These are phyloP conservation scores for Nannochloropsis salina DNA, from an alignment of 108 stramenopile genomes.

Conservation along the genomic window DNA sequence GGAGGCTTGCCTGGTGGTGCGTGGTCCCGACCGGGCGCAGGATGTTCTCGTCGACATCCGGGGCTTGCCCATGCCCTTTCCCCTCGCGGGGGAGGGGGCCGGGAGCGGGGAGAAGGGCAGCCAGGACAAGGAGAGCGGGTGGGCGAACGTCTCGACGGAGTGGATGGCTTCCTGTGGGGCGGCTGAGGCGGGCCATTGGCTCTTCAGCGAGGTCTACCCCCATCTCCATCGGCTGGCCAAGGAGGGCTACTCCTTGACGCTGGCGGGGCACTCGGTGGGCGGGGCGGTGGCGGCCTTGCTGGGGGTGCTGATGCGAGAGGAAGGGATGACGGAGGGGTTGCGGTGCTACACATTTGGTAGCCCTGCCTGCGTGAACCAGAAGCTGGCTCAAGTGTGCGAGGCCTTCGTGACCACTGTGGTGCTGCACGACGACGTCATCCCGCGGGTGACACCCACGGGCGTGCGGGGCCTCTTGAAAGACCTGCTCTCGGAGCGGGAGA, in stretches of 20 bases:
- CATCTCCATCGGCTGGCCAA: conserved; percentile 25
- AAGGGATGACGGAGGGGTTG: neutral
- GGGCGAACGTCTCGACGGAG: conserved; percentile 27
- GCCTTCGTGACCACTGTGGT: conserved; percentile 72
- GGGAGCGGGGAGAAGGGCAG: neutral
- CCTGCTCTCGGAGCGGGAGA: conserved; percentile 46
- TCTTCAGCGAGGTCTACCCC: conserved; percentile 34
- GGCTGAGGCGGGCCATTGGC: conserved; percentile 39
- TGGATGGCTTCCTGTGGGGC: conserved; percentile 43
- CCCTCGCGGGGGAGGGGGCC: neutral
- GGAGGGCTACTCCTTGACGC: conserved; percentile 23
- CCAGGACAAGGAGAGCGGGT: conserved; percentile 24
- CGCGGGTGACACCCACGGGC: conserved; percentile 78
- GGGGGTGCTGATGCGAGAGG: conserved; percentile 62
- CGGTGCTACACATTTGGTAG: conserved; percentile 63
- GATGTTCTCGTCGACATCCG: conserved; percentile 95
- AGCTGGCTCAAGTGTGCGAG: conserved; percentile 59
- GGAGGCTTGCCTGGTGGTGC: conserved; percentile 50
- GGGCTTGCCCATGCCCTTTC: conserved; percentile 42
- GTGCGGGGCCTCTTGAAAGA: conserved; percentile 75
- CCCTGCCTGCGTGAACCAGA: conserved; percentile 79
- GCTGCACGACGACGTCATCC: conserved; percentile 86
- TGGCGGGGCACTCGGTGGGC: conserved; percentile 59
- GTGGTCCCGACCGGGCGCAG: conserved; percentile 82
- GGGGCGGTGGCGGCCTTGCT: conserved; percentile 54